These are phyloP conservation scores for Alternaria postmessia DNA, from an alignment of 2,329 filamentous ascomycete genomes.

Conservation along the genomic window DNA sequence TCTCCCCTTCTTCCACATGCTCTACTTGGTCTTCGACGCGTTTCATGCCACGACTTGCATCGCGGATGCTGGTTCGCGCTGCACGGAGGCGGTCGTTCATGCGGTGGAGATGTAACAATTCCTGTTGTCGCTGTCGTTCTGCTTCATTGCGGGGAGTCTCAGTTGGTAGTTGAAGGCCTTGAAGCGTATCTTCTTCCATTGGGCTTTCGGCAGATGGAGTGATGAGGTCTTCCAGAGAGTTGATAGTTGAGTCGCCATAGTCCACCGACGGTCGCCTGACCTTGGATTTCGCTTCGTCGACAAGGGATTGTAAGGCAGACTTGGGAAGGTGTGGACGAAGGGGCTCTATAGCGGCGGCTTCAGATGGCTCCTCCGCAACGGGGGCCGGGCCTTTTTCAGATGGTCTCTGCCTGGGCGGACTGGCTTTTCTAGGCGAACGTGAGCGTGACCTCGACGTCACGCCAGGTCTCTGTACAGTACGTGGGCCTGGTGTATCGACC, in stretches of 20 bases:
- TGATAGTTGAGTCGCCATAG: conserved; percentile 58
- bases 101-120: conserved; percentile 51
- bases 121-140: conserved; percentile 54
- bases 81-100: conserved; percentile 54
- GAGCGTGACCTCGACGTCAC: conserved; percentile 22
- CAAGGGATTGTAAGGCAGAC: conserved; percentile 52
- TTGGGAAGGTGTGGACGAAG: conserved; percentile 39
- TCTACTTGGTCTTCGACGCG: conserved; percentile 54
- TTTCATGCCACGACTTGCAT: conserved; percentile 54
- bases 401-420: conserved; percentile 22
- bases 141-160: conserved; percentile 48
- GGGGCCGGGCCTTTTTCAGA: conserved; percentile 15
- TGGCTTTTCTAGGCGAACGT: conserved; percentile 27
- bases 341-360: background rate
- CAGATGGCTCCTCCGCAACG: conserved; percentile 9
- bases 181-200: conserved; percentile 47
- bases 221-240: conserved; percentile 58
- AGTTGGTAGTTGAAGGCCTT: conserved; percentile 39
- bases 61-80: conserved; percentile 54
- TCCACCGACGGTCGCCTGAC: conserved; percentile 31
- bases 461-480: conserved; percentile 25
- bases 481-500: conserved; percentile 57
- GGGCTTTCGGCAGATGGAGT: conserved; percentile 33
- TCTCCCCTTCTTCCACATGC: conserved; percentile 30
- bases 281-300: conserved; percentile 48